Conservation (phyloP, 345 rosid genomes). For the Passiflora organensis region DNA sequence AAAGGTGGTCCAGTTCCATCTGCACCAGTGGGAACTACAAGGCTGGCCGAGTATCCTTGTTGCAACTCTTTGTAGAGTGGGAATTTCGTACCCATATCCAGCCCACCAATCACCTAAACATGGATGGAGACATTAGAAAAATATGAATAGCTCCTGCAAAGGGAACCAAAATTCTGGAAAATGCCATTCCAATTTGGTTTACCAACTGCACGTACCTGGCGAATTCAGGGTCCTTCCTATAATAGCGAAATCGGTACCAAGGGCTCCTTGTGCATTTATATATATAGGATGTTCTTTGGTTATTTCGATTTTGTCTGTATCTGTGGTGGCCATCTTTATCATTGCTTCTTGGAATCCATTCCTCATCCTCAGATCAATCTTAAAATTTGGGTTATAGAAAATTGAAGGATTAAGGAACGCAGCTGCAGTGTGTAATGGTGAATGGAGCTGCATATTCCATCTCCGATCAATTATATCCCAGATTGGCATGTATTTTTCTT, state of each 20-base stretch:
- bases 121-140: background rate
- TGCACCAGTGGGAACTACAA: constrained; percentile 28
- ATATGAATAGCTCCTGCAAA: too few species aligned
- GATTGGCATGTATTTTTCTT: constrained; percentile 20
- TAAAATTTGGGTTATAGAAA: constrained; percentile 46
- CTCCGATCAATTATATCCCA: constrained; percentile 23
- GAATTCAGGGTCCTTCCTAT: constrained; percentile 59
- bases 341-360: constrained; percentile 68
- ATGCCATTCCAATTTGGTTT: background rate
- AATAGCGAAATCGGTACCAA: constrained; percentile 56
- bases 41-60: constrained; percentile 23
- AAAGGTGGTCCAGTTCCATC: constrained; percentile 28
- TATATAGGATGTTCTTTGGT: constrained; percentile 52
- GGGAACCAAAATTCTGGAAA: background rate
- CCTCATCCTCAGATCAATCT: constrained; percentile 47
- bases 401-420: constrained; percentile 61
- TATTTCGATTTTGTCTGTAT: constrained; percentile 38
- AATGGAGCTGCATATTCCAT: constrained; percentile 17
- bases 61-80: constrained; percentile 23
- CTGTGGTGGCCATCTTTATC: constrained; percentile 44
- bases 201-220: constrained; percentile 36
- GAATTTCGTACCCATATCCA: constrained; percentile 29
- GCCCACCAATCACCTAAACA: constrained; percentile 30
- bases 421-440: constrained; percentile 26
- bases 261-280: constrained; percentile 49